Conservation (phyloP, 345 rosid genomes). For the Boechera retrofracta region DNA sequence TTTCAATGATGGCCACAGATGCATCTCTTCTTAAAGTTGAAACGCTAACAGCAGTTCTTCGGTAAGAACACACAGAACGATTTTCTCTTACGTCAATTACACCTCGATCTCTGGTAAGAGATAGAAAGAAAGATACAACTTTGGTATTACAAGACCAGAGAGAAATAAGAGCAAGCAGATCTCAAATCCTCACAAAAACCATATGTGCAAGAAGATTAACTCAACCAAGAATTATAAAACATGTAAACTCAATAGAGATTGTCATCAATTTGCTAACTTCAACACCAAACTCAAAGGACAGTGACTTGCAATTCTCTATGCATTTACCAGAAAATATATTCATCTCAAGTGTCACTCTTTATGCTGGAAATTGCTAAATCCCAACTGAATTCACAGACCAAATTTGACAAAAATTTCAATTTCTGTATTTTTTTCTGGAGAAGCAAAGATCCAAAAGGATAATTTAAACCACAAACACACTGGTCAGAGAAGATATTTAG, state of each 20-base stretch:
- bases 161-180: background rate
- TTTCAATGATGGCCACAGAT: slow-evolving; percentile 48
- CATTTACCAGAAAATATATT: background rate
- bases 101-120: background rate
- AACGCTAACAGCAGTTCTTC: background rate
- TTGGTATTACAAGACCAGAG: slow-evolving; percentile 3
- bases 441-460: background rate
- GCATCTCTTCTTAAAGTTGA: slow-evolving; percentile 26
- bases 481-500: background rate
- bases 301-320: background rate
- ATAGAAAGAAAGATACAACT: background rate
- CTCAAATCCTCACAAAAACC: background rate
- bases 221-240: background rate
- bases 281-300: slow-evolving; percentile 12
- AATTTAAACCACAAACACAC: background rate
- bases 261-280: slow-evolving; percentile 15
- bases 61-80: background rate
- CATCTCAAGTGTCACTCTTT: background rate
- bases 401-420: background rate
- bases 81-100: background rate
- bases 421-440: background rate
- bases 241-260: background rate
- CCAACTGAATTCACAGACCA: background rate
- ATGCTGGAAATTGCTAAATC: no score
- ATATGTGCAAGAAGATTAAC: background rate